phyloP scores from a whole-genome alignment of 1,139 yeast genomes.

The Scheffersomyces cryptocercus region DNA sequence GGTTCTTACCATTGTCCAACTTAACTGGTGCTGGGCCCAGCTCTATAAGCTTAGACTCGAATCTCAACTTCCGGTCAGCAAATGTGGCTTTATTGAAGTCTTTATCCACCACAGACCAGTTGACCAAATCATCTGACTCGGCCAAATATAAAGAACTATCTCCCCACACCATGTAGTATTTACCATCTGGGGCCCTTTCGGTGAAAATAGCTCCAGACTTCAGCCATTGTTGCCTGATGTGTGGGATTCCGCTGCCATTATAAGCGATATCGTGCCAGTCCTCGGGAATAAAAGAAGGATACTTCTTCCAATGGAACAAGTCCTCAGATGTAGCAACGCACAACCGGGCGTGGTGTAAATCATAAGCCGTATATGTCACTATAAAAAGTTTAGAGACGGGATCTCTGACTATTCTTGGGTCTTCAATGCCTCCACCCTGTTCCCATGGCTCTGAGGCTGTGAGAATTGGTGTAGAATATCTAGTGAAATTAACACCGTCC shows the following conservation, averaged over 20 bases:
- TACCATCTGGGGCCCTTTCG: slow-evolving; percentile 33
- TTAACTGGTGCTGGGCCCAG: slow-evolving; percentile 49
- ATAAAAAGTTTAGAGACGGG: slow-evolving; percentile 36
- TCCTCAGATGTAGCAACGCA: slow-evolving; percentile 45
- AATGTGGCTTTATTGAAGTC: slow-evolving; percentile 24
- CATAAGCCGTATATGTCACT: slow-evolving; percentile 47
- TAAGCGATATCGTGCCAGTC: slow-evolving; percentile 38
- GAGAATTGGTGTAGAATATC: slow-evolving; percentile 36
- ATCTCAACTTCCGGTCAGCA: slow-evolving; percentile 30
- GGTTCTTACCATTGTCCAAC: slow-evolving; percentile 29
- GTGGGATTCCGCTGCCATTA: slow-evolving; percentile 21
- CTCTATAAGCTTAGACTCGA: slow-evolving; percentile 43
- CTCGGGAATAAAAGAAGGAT: slow-evolving; percentile 36
- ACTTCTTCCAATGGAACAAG: slow-evolving; percentile 42
- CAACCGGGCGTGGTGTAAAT: slow-evolving; percentile 34
- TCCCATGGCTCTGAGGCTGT: slow-evolving; percentile 45
- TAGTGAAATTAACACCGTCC: slow-evolving; percentile 37
- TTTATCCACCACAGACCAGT: slow-evolving; percentile 33
- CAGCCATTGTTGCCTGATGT: slow-evolving; percentile 41
- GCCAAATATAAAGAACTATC: slow-evolving; percentile 44
- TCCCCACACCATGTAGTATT: slow-evolving; percentile 50
- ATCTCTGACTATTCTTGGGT: slow-evolving; percentile 45
- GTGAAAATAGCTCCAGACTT: slow-evolving; percentile 46
- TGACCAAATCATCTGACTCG: slow-evolving; percentile 31
- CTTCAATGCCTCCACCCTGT: slow-evolving; percentile 45